A percentile compares a stretch with the other conserved stretches of the same genome.
phyloP scores from a whole-genome alignment of 805 yeast species.

The Wickerhamiella sergipiensis region DNA sequence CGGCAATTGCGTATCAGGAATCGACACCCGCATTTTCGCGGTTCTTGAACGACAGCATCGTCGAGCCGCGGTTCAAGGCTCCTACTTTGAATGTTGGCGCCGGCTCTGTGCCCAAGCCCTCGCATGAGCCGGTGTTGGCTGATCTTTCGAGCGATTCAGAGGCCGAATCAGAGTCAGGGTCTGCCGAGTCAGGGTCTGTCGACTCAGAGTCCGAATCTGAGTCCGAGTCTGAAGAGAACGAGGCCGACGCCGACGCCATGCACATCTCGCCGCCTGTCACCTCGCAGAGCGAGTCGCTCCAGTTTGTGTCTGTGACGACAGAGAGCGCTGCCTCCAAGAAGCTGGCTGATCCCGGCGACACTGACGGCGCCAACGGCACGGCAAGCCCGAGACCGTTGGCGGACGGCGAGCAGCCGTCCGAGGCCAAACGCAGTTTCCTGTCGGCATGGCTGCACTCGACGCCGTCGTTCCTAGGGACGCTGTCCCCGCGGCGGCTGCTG shows the following conservation, averaged over 20 bases:
- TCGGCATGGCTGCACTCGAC: constrained; percentile 2
- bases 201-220: no score
- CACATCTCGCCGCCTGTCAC: no score
- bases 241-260: no score
- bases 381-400: neutral
- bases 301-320: neutral
- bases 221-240: no score
- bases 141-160: no score
- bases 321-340: neutral
- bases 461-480: neutral
- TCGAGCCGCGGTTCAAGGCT: neutral
- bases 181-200: no score
- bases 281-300: neutral
- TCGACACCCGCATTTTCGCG: neutral
- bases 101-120: no score
- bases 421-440: neutral
- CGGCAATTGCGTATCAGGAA: neutral
- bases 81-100: no score
- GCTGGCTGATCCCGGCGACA: neutral
- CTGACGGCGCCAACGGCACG: neutral
- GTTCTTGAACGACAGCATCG: neutral
- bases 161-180: no score
- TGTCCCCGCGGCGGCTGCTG: neutral
- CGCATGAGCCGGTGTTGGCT: no score
- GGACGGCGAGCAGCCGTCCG: neutral